Conservation (phyloP, 805 yeast genomes). For the Myxozyma kluyveri region DNA sequence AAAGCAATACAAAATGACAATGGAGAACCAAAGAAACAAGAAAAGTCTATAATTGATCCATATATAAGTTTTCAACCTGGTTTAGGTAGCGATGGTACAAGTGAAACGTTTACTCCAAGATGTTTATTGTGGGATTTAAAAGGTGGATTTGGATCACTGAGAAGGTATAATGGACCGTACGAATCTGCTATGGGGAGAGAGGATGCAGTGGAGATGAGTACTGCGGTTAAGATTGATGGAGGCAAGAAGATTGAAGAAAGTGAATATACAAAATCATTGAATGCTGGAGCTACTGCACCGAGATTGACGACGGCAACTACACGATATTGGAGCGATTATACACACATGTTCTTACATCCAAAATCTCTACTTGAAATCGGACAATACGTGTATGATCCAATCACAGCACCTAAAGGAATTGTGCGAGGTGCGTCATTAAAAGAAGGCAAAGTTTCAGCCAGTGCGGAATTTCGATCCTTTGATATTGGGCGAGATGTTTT, state of each 20-base stretch:
- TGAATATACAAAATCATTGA: conserved; percentile 64
- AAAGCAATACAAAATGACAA: neutral
- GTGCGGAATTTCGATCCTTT: conserved; percentile 32
- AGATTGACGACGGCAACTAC: conserved; percentile 45
- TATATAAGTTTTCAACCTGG: conserved; percentile 49
- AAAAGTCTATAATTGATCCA: conserved; percentile 41
- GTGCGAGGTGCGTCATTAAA: conserved; percentile 5
- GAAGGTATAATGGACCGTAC: conserved; percentile 29
- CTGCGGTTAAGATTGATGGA: conserved; percentile 38
- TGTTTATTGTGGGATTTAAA: conserved; percentile 75
- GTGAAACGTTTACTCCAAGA: conserved; percentile 74
- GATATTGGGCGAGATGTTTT: conserved; percentile 64
- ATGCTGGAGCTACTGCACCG: conserved; percentile 40
- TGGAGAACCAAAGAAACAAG: neutral
- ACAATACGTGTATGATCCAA: conserved; percentile 55
- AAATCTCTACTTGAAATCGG: conserved; percentile 51
- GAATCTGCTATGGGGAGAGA: conserved; percentile 19
- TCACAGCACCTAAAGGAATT: conserved; percentile 36
- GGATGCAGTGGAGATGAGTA: conserved; percentile 11
- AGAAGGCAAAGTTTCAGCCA: conserved; percentile 7
- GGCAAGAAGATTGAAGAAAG: conserved; percentile 46
- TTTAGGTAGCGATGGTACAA: conserved; percentile 36
- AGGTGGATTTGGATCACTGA: conserved; percentile 57
- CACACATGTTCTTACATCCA: conserved; percentile 65
- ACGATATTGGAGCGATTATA: conserved; percentile 77